phyloP scores from a whole-genome alignment of 2,329 filamentous ascomycete species.

The Talaromyces sp. region DNA sequence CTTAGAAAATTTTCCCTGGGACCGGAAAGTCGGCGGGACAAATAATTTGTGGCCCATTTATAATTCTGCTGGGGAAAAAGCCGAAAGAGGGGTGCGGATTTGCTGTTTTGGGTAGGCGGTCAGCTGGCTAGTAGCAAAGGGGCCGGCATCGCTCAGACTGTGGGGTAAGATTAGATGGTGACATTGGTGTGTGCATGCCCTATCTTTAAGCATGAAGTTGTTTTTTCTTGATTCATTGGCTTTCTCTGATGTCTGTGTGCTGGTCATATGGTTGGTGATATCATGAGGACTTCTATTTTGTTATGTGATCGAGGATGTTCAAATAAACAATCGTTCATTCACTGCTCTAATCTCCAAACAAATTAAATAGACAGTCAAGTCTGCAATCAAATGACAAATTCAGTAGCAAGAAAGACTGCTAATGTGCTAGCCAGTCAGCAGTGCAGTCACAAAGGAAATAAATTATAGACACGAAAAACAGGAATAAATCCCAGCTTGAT shows the following conservation, averaged over 20 bases:
- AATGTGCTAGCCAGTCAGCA: not conserved
- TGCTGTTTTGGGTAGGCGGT: conserved; percentile 13
- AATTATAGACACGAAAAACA: conserved; percentile 17
- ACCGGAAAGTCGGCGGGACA: conserved; percentile 15
- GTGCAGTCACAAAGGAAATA: conserved; percentile 15
- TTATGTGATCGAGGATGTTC: not conserved
- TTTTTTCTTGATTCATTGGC: not conserved
- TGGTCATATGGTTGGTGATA: not conserved
- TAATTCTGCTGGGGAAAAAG: not conserved
- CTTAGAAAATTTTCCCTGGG: conserved; percentile 12
- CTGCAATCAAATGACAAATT: conserved; percentile 9
- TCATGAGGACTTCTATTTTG: not conserved
- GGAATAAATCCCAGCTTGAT: conserved; percentile 7
- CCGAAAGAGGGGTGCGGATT: conserved; percentile 5
- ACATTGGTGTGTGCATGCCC: not conserved
- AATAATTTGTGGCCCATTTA: not conserved
- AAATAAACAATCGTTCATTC: not conserved
- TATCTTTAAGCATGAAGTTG: not conserved
- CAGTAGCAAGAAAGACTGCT: not conserved
- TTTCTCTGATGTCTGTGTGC: not conserved
- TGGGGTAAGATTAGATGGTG: conserved; percentile 8
- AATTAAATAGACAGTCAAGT: conserved; percentile 17
- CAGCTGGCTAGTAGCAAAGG: not conserved
- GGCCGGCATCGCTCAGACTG: conserved; percentile 6
- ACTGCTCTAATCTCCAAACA: conserved; percentile 5